These are phyloP conservation scores for Diaporthe vexans DNA, from an alignment of 2,329 filamentous ascomycete genomes.

Conservation along the genomic window DNA sequence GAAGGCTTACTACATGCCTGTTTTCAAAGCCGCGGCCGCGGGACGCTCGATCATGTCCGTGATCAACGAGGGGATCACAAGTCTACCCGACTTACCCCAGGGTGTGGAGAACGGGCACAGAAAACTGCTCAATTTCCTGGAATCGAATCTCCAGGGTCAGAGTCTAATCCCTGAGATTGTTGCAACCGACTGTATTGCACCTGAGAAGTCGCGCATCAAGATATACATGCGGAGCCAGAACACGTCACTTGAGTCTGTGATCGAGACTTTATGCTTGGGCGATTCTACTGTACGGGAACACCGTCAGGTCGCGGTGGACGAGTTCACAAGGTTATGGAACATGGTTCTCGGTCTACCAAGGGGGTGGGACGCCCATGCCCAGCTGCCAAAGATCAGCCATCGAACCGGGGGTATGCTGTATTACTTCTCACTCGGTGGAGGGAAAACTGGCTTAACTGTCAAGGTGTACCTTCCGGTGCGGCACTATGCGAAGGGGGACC, in stretches of 20 bases:
- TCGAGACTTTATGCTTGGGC: background rate
- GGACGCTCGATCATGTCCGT: too few species aligned
- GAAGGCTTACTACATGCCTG: background rate
- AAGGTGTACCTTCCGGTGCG: background rate
- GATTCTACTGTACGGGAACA: background rate
- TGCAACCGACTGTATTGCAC: background rate
- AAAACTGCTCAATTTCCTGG: background rate
- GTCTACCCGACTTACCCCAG: background rate
- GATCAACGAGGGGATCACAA: too few species aligned
- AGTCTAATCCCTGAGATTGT: background rate
- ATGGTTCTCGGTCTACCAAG: background rate
- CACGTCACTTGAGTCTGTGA: background rate
- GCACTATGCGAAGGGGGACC: background rate
- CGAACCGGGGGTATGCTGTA: background rate
- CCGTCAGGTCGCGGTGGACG: background rate
- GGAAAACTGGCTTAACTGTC: background rate
- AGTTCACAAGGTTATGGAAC: background rate
- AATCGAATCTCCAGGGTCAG: background rate
- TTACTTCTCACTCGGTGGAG: background rate
- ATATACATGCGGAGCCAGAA: constrained; percentile 1
- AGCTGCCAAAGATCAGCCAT: background rate
- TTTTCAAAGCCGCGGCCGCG: background rate
- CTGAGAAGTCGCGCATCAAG: background rate
- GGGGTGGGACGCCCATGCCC: background rate
- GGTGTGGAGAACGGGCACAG: background rate